These are phyloP conservation scores for Bacterosira constricta DNA, from an alignment of 108 stramenopile genomes.

Conservation along the genomic window DNA sequence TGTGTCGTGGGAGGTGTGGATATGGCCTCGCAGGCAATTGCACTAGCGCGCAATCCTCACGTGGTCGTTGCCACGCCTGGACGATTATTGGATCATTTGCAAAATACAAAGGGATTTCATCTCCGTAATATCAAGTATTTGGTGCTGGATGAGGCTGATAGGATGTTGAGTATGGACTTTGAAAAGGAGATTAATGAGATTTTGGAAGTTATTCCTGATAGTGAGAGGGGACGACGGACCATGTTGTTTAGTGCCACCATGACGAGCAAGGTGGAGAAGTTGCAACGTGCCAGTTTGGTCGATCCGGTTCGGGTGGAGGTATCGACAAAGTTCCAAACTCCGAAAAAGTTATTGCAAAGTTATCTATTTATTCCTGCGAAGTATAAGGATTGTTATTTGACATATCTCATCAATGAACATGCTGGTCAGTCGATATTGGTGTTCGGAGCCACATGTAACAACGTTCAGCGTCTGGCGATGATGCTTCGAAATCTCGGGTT, in stretches of 20 bases:
- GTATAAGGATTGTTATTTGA: conserved; percentile 99
- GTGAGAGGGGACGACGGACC: conserved; percentile 71
- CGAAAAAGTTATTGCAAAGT: conserved; percentile 92
- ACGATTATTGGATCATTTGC: conserved; percentile 95
- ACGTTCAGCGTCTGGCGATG: conserved; percentile 92
- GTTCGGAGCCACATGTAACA: conserved; percentile 98
- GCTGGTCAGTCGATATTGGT: conserved; percentile 95
- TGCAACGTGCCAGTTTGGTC: conserved; percentile 92
- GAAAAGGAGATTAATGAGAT: conserved; percentile 93
- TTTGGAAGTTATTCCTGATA: conserved; percentile 88
- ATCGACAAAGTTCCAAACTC: conserved; percentile 94
- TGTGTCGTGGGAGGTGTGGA: conserved; percentile 99
- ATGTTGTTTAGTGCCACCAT: conserved; percentile 99
- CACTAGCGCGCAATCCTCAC: conserved; percentile 97
- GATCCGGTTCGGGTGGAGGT: conserved; percentile 95
- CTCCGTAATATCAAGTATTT: conserved; percentile 90
- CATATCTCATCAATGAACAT: conserved; percentile 95
- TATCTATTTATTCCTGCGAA: conserved; percentile 99
- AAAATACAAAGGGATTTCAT: conserved; percentile 98
- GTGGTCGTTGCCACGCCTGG: conserved; percentile 98
- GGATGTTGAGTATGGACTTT: conserved; percentile 95
- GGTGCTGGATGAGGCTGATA: conserved; percentile 99
- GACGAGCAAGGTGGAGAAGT: conserved; percentile 97
- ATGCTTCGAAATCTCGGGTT: conserved; percentile 98
- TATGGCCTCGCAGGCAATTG: conserved; percentile 91